A percentile compares a stretch with the other conserved stretches of the same genome.
These are phyloP conservation scores for Hemileia vastatrix DNA, from an alignment of 1,284 basidiomycete genomes.

Conservation along the genomic window DNA sequence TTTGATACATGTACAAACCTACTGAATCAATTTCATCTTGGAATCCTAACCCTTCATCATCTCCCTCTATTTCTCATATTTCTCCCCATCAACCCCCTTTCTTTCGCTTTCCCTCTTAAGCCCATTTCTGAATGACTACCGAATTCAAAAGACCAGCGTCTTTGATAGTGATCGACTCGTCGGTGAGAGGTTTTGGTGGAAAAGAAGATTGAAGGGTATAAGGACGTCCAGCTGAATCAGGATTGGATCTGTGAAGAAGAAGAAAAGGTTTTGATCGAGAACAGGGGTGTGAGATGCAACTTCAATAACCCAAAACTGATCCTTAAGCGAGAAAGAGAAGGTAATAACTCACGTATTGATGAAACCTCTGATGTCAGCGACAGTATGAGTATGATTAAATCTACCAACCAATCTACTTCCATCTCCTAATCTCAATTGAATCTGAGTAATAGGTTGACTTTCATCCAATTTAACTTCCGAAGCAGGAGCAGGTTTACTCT, in stretches of 20 bases:
- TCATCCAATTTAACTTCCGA: conserved; percentile 62
- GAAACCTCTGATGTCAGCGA: conserved; percentile 71
- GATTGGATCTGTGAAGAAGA: conserved; percentile 27
- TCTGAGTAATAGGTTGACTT: conserved; percentile 67
- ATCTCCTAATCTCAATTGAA: conserved; percentile 83
- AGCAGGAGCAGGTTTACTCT: conserved; percentile 25
- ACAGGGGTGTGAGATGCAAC: no score
- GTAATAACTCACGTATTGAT: conserved; percentile 68
- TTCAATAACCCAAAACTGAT: not conserved
- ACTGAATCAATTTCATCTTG: no score
- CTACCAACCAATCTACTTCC: conserved; percentile 73
- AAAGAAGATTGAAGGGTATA: conserved; percentile 39
- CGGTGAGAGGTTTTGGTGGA: conserved; percentile 39
- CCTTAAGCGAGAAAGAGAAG: conserved; percentile 10
- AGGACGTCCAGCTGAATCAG: conserved; percentile 33
- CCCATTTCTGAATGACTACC: conserved; percentile 40
- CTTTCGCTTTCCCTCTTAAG: no score
- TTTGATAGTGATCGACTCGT: conserved; percentile 35
- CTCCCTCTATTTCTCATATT: no score
- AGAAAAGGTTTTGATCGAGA: not conserved
- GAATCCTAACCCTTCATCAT: no score
- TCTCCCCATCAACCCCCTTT: no score
- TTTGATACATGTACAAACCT: no score
- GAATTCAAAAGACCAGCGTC: conserved; percentile 38
- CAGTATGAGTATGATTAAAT: conserved; percentile 84